Percentiles rank a stretch among this genome's conserved stretches.
Evolutionary conservation across 805 yeast species (phyloP).

Genomic region (Suhomyces faveliae): DNA sequence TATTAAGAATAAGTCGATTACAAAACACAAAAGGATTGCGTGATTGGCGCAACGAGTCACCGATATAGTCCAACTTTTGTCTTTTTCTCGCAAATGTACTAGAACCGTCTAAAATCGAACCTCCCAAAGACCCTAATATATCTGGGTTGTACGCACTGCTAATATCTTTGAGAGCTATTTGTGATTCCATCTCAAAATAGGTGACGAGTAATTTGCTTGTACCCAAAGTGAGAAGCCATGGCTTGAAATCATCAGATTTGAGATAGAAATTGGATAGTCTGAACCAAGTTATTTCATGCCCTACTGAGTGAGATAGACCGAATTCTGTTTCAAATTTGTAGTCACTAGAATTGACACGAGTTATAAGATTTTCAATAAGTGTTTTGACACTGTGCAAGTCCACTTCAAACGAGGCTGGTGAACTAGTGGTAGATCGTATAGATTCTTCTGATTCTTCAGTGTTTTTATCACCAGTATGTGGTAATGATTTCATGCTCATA

Average conservation of each 20-base stretch:
- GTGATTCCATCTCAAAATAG: constrained; percentile 27
- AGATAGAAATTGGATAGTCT: constrained; percentile 22
- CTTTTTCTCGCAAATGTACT: constrained; percentile 16
- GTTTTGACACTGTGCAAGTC: constrained; percentile 20
- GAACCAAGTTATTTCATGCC: constrained; percentile 22
- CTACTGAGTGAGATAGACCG: constrained; percentile 3
- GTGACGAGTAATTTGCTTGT: constrained; percentile 27
- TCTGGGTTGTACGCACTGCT: neutral
- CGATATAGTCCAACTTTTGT: constrained; percentile 25
- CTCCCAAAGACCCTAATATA: neutral
- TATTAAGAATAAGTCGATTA: constrained; percentile 21
- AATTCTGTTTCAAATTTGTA: constrained; percentile 14
- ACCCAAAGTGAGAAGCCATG: constrained; percentile 46
- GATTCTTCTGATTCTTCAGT: constrained; percentile 10
- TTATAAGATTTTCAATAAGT: constrained; percentile 23
- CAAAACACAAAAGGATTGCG: constrained; percentile 23
- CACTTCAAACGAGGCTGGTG: neutral
- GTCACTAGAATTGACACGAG: constrained; percentile 12
- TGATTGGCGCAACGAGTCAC: constrained; percentile 20
- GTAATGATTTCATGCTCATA: constrained; percentile 25
- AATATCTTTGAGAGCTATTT: neutral
- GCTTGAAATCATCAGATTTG: constrained; percentile 15
- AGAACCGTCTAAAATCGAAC: neutral
- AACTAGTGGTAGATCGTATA: constrained; percentile 3
- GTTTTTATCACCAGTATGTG: constrained; percentile 9